Evolutionary conservation across 768 basidiomycete genomes (phyloP).

Genomic region (Pleurotus eryngii): DNA sequence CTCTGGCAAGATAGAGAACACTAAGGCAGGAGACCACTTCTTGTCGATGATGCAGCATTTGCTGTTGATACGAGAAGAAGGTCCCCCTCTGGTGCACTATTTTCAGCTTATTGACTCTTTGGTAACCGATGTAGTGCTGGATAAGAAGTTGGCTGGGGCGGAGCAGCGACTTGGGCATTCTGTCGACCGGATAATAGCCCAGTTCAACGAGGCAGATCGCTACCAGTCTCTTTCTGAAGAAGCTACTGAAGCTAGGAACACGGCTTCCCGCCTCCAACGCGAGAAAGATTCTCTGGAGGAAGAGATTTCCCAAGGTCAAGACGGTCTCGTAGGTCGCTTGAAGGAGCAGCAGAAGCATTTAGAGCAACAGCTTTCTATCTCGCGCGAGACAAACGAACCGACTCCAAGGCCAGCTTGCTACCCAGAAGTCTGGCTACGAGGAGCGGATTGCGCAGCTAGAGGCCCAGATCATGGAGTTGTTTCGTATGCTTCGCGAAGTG

Average conservation of each 20-base stretch:
- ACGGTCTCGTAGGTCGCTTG: conserved; percentile 80
- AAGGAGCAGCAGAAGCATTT: conserved; percentile 65
- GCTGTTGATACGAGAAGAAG: conserved; percentile 86
- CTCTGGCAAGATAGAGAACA: conserved; percentile 69
- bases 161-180: conserved; percentile 86
- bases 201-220: conserved; percentile 88
- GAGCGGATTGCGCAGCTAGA: conserved; percentile 87
- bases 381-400: conserved; percentile 72
- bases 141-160: conserved; percentile 82
- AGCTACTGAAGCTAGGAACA: conserved; percentile 60
- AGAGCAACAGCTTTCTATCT: conserved; percentile 76
- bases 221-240: conserved; percentile 79
- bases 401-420: conserved; percentile 73
- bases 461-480: conserved; percentile 89
- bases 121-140: conserved; percentile 87
- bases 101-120: conserved; percentile 90
- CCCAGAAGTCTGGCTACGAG: conserved; percentile 77
- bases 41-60: conserved; percentile 94
- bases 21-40: conserved; percentile 80
- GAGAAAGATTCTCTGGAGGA: conserved; percentile 84
- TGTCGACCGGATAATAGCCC: conserved; percentile 83
- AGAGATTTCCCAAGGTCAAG: conserved; percentile 76
- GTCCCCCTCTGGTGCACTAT: conserved; percentile 78
- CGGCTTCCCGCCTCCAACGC: conserved; percentile 61
- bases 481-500: conserved; percentile 88